A percentile compares a stretch with the other conserved stretches of the same genome.
Evolutionary conservation across 495 filamentous ascomycete genomes (phyloP).

Genomic region (Penicillium pulvis): DNA sequence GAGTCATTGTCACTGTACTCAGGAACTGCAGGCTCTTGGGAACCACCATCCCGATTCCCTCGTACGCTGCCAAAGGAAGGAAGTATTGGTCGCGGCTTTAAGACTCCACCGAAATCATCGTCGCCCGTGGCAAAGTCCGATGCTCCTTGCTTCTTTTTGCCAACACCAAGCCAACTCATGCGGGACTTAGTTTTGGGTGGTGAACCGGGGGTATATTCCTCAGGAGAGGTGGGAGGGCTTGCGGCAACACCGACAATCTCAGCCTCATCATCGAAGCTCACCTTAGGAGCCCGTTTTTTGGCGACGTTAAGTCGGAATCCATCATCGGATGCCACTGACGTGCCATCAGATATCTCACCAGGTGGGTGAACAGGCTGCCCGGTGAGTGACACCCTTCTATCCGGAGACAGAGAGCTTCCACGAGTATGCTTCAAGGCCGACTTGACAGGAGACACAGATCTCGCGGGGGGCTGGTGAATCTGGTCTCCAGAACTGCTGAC

Average conservation of each 20-base stretch:
- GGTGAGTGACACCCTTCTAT: constrained; percentile 27
- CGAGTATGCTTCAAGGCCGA: constrained; percentile 78
- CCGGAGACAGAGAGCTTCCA: constrained; percentile 51
- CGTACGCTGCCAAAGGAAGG: constrained; percentile 86
- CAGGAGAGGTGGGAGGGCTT: constrained; percentile 51
- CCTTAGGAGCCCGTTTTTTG: constrained; percentile 71
- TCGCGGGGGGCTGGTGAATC: constrained; percentile 73
- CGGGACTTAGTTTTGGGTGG: constrained; percentile 48
- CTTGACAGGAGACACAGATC: constrained; percentile 83
- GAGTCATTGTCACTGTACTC: constrained; percentile 43
- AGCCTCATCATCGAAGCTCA: constrained; percentile 83
- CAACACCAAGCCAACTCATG: constrained; percentile 57
- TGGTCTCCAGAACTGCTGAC: constrained; percentile 50
- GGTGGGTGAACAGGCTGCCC: constrained; percentile 39
- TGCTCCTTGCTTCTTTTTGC: constrained; percentile 46
- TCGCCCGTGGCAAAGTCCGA: constrained; percentile 40
- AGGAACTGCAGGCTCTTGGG: constrained; percentile 20
- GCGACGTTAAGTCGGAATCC: constrained; percentile 36
- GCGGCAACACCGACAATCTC: constrained; percentile 63
- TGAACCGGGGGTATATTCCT: constrained; percentile 50
- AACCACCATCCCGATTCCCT: constrained; percentile 35
- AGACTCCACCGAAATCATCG: constrained; percentile 63
- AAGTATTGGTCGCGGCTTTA: constrained; percentile 74
- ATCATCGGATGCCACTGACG: constrained; percentile 63
- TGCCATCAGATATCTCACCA: constrained; percentile 63